Percentiles rank a stretch among this genome's conserved stretches.
phyloP scores from a whole-genome alignment of 768 basidiomycete genomes.

The Dendrothele bispora region DNA sequence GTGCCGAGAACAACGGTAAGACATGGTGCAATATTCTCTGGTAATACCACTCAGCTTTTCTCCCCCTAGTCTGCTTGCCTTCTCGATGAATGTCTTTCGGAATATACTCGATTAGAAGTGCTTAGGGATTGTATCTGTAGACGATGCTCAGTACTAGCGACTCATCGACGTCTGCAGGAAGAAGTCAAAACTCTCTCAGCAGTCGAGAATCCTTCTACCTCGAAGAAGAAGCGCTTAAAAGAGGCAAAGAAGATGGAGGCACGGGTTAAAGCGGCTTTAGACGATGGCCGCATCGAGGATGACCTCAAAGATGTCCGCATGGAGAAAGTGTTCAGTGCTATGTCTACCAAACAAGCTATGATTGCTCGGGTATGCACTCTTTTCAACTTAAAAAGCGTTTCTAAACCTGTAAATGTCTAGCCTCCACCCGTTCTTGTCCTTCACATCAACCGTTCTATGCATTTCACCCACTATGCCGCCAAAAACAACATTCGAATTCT shows the following conservation, averaged over 20 bases:
- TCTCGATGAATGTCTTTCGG: constrained; percentile 80
- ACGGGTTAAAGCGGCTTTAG: constrained; percentile 60
- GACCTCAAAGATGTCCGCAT: constrained; percentile 79
- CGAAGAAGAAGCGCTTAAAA: constrained; percentile 75
- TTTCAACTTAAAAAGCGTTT: background rate
- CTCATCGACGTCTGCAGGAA: constrained; percentile 58
- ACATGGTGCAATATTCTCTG: constrained; percentile 18
- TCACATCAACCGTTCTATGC: constrained; percentile 90
- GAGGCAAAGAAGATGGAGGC: constrained; percentile 68
- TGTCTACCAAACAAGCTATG: constrained; percentile 90
- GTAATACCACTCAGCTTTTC: constrained; percentile 9
- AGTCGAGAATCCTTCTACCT: constrained; percentile 50
- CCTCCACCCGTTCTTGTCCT: constrained; percentile 85
- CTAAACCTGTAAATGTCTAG: constrained; percentile 32
- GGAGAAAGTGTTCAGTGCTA: constrained; percentile 75
- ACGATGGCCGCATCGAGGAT: constrained; percentile 79
- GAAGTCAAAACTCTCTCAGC: constrained; percentile 63
- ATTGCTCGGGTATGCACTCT: constrained; percentile 71
- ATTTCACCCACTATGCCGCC: constrained; percentile 69
- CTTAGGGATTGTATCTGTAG: constrained; percentile 93
- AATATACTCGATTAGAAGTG: constrained; percentile 87
- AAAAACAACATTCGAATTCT: constrained; percentile 83
- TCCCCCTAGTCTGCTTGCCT: constrained; percentile 55
- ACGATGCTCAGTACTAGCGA: constrained; percentile 83
- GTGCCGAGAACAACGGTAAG: constrained; percentile 65